Evolutionary conservation across 179 eudicot genomes (phyloP).

Genomic region (Silene noctiflora): DNA sequence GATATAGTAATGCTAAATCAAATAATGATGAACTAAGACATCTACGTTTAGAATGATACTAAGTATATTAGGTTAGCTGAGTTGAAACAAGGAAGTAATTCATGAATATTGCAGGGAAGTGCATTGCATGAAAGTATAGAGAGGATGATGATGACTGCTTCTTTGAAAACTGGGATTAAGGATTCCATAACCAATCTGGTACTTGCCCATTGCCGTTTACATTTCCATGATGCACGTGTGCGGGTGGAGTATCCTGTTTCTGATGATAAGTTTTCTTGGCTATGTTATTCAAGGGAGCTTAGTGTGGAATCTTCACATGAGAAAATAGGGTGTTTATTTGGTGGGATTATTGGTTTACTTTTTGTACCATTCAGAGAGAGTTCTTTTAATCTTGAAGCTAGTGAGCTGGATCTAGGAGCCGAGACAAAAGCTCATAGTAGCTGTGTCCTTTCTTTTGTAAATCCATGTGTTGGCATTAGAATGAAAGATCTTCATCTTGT

Average conservation of each 20-base stretch:
- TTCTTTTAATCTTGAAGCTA: constrained; percentile 43
- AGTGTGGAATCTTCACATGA: constrained; percentile 35
- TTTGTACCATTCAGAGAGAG: constrained; percentile 46
- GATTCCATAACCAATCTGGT: constrained; percentile 44
- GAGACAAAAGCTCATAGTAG: constrained; percentile 42
- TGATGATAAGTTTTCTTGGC: constrained; percentile 39
- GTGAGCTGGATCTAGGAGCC: constrained; percentile 43
- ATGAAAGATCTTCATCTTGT: constrained; percentile 52
- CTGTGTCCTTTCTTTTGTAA: constrained; percentile 41
- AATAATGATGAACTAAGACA: too few species aligned
- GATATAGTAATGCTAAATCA: neutral
- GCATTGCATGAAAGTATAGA: constrained; percentile 62
- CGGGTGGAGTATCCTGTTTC: constrained; percentile 46
- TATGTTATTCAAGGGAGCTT: constrained; percentile 43
- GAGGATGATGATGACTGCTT: constrained; percentile 36
- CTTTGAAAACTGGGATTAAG: constrained; percentile 33
- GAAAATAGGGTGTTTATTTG: constrained; percentile 37
- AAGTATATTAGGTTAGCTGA: neutral
- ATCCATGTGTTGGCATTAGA: constrained; percentile 39
- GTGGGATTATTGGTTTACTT: constrained; percentile 47
- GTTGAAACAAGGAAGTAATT: constrained; percentile 13
- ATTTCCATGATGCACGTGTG: constrained; percentile 49
- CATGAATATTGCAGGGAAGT: constrained; percentile 60
- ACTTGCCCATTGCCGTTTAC: constrained; percentile 47
- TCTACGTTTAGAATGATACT: too few species aligned